A percentile compares a stretch with the other conserved stretches of the same genome.
These are phyloP conservation scores for Flaveria ramosissima DNA, from an alignment of 129 eudicot species.

Conservation along the genomic window DNA sequence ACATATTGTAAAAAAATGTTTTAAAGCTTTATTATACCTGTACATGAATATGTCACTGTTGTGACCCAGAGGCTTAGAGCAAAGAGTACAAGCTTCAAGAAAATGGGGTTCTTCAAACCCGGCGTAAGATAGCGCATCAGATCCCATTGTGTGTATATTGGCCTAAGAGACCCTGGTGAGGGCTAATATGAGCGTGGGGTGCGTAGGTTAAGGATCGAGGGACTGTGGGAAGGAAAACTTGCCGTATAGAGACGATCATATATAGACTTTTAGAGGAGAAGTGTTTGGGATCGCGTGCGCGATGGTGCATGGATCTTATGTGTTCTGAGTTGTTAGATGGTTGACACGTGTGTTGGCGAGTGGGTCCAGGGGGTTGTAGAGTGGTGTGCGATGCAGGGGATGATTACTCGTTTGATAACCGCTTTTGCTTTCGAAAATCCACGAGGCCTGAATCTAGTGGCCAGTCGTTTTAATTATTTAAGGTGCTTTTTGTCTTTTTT, in stretches of 20 bases:
- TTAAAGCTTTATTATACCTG: constrained; percentile 41
- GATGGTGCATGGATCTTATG: constrained; percentile 19
- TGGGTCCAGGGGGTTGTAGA: constrained; percentile 12
- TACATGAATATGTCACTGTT: constrained; percentile 89
- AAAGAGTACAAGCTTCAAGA: constrained; percentile 77
- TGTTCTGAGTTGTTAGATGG: constrained; percentile 15
- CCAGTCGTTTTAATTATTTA: constrained; percentile 18
- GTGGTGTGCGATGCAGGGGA: constrained; percentile 23
- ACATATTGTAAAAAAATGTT: background rate
- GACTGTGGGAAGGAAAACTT: constrained; percentile 39
- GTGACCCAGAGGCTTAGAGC: constrained; percentile 58
- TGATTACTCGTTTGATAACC: constrained; percentile 9
- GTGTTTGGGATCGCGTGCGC: constrained; percentile 26
- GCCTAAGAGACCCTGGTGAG: background rate
- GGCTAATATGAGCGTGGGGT: constrained; percentile 39
- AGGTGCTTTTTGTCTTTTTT: constrained; percentile 23
- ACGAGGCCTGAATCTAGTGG: constrained; percentile 45
- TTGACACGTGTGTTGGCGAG: constrained; percentile 22
- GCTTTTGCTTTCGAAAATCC: constrained; percentile 34
- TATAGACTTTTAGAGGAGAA: constrained; percentile 34
- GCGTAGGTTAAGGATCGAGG: constrained; percentile 29
- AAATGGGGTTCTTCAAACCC: constrained; percentile 69
- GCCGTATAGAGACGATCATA: constrained; percentile 24
- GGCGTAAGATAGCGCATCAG: constrained; percentile 45
- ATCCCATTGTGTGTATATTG: constrained; percentile 35